These are phyloP conservation scores for Penicillium brasilianum DNA, from an alignment of 2,329 filamentous ascomycete species.

Conservation along the genomic window DNA sequence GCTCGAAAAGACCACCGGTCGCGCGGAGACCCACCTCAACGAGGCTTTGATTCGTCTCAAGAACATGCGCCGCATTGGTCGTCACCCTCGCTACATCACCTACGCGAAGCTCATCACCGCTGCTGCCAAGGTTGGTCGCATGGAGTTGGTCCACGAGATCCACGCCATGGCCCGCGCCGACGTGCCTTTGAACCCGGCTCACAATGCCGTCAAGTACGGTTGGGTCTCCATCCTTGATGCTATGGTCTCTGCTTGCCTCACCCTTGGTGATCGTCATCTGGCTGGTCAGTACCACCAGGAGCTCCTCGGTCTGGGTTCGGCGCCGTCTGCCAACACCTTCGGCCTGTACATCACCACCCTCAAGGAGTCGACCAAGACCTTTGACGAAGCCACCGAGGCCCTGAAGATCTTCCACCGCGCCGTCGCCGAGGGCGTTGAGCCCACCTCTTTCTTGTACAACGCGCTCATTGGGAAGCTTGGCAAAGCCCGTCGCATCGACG, in stretches of 20 bases:
- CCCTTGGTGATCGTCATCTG: constrained; percentile 75
- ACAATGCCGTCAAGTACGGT: constrained; percentile 86
- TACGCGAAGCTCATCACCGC: constrained; percentile 94
- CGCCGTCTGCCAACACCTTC: constrained; percentile 95
- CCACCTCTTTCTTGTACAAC: constrained; percentile 97
- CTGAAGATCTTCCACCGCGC: constrained; percentile 97
- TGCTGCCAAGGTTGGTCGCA: constrained; percentile 82
- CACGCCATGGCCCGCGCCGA: constrained; percentile 87
- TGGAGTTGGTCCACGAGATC: constrained; percentile 83
- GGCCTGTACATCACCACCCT: constrained; percentile 99
- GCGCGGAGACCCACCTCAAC: constrained; percentile 73
- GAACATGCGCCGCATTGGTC: constrained; percentile 89
- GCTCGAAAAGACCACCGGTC: constrained; percentile 78
- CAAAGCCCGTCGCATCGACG: constrained; percentile 95
- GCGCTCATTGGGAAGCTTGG: constrained; percentile 97
- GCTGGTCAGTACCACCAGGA: constrained; percentile 91
- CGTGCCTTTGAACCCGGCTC: constrained; percentile 82
- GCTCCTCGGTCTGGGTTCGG: constrained; percentile 84
- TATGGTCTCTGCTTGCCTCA: constrained; percentile 92
- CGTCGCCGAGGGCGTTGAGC: constrained; percentile 90
- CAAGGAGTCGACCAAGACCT: constrained; percentile 96
- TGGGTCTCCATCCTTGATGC: constrained; percentile 97
- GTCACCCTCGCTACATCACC: constrained; percentile 93
- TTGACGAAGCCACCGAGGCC: constrained; percentile 95
- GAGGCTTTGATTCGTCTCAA: constrained; percentile 83